These are phyloP conservation scores for Dactylonectria macrodidyma DNA, from an alignment of 2,329 filamentous ascomycete species.

Conservation along the genomic window DNA sequence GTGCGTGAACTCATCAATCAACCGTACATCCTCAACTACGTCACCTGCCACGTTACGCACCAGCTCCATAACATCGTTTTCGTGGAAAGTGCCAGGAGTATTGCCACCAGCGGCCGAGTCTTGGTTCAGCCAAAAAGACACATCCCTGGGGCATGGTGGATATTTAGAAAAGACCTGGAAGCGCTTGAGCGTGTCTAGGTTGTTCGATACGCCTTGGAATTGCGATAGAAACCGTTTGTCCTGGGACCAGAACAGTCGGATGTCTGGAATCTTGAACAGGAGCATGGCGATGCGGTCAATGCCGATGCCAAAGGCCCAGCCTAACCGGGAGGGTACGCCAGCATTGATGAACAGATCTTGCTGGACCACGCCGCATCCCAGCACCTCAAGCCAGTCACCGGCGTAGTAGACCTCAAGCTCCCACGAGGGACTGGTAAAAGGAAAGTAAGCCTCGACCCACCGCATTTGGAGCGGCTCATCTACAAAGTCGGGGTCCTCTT, in stretches of 20 bases:
- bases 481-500: slow-evolving; percentile 63
- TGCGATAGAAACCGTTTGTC: slow-evolving; percentile 90
- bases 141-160: slow-evolving; percentile 90
- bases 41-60: slow-evolving; percentile 88
- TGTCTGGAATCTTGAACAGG: slow-evolving; percentile 95
- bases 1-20: slow-evolving; percentile 90
- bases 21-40: slow-evolving; percentile 86
- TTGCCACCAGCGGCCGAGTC: slow-evolving; percentile 65
- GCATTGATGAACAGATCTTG: slow-evolving; percentile 87
- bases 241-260: slow-evolving; percentile 94
- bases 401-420: slow-evolving; percentile 96
- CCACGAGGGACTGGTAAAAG: slow-evolving; percentile 96
- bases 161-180: slow-evolving; percentile 94
- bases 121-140: slow-evolving; percentile 87
- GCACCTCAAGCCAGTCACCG: slow-evolving; percentile 94
- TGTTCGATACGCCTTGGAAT: slow-evolving; percentile 76
- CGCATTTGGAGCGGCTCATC: slow-evolving; percentile 86
- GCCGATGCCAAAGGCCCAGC: slow-evolving; percentile 97
- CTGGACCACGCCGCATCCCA: slow-evolving; percentile 92
- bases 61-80: slow-evolving; percentile 98
- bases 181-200: slow-evolving; percentile 65
- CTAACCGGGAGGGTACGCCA: slow-evolving; percentile 80
- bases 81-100: slow-evolving; percentile 76
- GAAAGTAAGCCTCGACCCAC: slow-evolving; percentile 98
- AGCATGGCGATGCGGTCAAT: slow-evolving; percentile 98